phyloP scores from a whole-genome alignment of 1,139 yeast species.

The Yamadazyma pseudoaaseri region DNA sequence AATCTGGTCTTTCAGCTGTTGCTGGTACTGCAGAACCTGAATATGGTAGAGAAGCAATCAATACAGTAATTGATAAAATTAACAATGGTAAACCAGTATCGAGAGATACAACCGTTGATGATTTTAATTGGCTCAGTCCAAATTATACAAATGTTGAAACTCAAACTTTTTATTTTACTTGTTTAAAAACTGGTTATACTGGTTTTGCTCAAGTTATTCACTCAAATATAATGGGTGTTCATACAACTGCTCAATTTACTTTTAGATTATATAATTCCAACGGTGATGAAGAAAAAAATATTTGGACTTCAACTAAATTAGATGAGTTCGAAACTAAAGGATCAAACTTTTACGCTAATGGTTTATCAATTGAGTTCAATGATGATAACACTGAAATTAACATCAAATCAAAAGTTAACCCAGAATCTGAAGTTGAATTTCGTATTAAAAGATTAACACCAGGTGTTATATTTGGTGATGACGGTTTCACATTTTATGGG shows the following conservation, averaged over 20 bases:
- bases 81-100: constrained; percentile 34
- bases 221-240: constrained; percentile 85
- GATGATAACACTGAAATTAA: constrained; percentile 56
- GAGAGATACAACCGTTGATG: constrained; percentile 55
- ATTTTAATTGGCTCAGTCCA: constrained; percentile 75
- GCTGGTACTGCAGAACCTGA: constrained; percentile 98
- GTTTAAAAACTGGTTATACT: constrained; percentile 57
- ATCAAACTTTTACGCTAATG: constrained; percentile 76
- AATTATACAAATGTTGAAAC: constrained; percentile 90
- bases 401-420: constrained; percentile 64
- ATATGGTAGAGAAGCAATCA: constrained; percentile 89
- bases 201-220: constrained; percentile 96
- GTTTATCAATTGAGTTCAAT: constrained; percentile 59
- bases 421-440: constrained; percentile 73
- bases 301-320: constrained; percentile 90
- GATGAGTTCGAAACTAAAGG: constrained; percentile 79
- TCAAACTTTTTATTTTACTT: constrained; percentile 82
- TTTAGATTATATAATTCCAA: constrained; percentile 68
- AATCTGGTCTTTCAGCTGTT: constrained; percentile 85
- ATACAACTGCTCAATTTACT: constrained; percentile 93
- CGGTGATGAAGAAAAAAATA: constrained; percentile 41
- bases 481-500: constrained; percentile 85
- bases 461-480: constrained; percentile 87
- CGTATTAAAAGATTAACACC: constrained; percentile 61
- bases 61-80: constrained; percentile 69